Conservation (phyloP, 1,139 yeast genomes). For the Suhomyces bokatorum region DNA sequence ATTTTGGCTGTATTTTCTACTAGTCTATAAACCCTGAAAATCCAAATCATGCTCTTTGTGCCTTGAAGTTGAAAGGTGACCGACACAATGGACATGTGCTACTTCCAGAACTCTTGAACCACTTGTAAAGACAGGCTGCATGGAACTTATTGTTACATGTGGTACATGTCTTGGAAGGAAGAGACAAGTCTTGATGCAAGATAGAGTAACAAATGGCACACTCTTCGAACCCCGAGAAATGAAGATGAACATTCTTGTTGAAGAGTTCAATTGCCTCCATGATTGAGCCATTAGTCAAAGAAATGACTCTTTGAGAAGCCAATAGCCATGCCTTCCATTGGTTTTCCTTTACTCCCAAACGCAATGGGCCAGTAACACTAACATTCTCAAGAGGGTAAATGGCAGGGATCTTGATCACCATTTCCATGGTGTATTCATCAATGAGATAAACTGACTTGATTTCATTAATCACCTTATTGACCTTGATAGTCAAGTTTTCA, state of each 20-base stretch:
- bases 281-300: conserved; percentile 76
- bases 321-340: conserved; percentile 96
- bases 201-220: conserved; percentile 96
- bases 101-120: conserved; percentile 94
- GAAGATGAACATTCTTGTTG: conserved; percentile 75
- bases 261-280: conserved; percentile 80
- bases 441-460: conserved; percentile 72
- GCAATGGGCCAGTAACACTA: conserved; percentile 69
- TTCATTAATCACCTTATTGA: conserved; percentile 65
- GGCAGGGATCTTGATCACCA: conserved; percentile 69
- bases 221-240: conserved; percentile 90
- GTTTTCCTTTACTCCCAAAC: conserved; percentile 87
- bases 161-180: conserved; percentile 84
- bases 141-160: conserved; percentile 95
- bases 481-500: conserved; percentile 61
- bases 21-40: neutral
- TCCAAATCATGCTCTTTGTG: neutral
- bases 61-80: conserved; percentile 59
- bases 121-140: conserved; percentile 93
- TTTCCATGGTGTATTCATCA: conserved; percentile 87
- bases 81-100: conserved; percentile 96
- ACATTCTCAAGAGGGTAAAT: conserved; percentile 76
- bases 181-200: conserved; percentile 83
- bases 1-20: neutral
- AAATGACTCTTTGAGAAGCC: conserved; percentile 80